A percentile compares a stretch with the other conserved stretches of the same genome.
phyloP scores from a whole-genome alignment of 202 grass and related monocot genomes.

The Sporobolus alterniflorus region DNA sequence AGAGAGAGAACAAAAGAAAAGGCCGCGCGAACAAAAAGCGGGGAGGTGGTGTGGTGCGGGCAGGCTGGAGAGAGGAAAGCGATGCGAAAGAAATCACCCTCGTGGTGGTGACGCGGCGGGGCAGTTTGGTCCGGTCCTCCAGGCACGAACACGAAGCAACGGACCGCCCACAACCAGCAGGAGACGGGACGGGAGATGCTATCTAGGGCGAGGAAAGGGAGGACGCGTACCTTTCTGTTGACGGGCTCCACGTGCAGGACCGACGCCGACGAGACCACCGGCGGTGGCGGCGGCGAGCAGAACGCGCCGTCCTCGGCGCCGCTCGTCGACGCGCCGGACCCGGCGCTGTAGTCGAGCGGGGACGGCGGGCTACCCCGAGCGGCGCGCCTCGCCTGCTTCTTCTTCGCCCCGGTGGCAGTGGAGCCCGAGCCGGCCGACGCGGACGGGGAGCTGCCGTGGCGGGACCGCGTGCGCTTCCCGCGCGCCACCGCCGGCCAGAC shows the following conservation, averaged over 20 bases:
- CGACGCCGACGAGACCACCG: not conserved
- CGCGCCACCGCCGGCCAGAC: slow-evolving; percentile 50
- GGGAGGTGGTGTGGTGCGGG: not conserved
- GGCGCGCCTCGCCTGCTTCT: slow-evolving; percentile 10
- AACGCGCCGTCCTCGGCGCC: slow-evolving; percentile 61
- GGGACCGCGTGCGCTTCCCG: slow-evolving; percentile 55
- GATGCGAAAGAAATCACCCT: slow-evolving; percentile 44
- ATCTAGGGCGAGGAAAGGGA: not conserved
- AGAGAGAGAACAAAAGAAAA: not conserved
- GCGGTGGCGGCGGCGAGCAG: slow-evolving; percentile 13
- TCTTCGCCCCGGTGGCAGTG: not conserved
- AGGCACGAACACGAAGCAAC: not conserved
- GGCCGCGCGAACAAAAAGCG: slow-evolving; percentile 31
- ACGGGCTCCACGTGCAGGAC: not conserved
- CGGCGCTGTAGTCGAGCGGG: slow-evolving; percentile 57
- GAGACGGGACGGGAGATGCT: not conserved
- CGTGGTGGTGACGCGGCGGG: slow-evolving; percentile 43
- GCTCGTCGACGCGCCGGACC: slow-evolving; percentile 52
- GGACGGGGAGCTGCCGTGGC: slow-evolving; percentile 32
- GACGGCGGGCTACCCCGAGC: slow-evolving; percentile 48
- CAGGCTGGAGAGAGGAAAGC: not conserved
- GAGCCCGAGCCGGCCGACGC: slow-evolving; percentile 3
- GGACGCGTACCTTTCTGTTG: slow-evolving; percentile 22
- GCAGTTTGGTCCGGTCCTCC: slow-evolving; percentile 28
- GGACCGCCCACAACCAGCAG: slow-evolving; percentile 23